Evolutionary conservation across 768 basidiomycete species (phyloP).

Genomic region (Kwoniella shandongensis): DNA sequence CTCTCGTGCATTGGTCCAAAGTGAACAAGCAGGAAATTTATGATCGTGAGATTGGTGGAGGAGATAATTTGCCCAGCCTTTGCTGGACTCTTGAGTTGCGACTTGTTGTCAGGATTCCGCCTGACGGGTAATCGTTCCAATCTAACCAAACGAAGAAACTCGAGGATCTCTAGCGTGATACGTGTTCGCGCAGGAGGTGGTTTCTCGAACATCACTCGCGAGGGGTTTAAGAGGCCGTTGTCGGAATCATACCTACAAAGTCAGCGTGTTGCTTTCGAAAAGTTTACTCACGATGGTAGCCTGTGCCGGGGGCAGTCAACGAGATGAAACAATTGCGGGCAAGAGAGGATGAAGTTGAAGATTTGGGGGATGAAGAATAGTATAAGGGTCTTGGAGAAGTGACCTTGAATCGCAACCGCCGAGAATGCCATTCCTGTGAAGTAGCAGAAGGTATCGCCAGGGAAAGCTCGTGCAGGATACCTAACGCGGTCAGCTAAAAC

Average conservation of each 20-base stretch:
- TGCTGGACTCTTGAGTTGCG: constrained; percentile 49
- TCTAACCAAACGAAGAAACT: constrained; percentile 66
- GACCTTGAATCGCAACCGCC: constrained; percentile 93
- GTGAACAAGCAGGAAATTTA: constrained; percentile 78
- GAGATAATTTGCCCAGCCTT: constrained; percentile 66
- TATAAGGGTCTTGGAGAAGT: constrained; percentile 93
- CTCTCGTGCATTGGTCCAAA: constrained; percentile 85
- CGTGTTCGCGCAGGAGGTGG: constrained; percentile 63
- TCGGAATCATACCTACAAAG: constrained; percentile 67
- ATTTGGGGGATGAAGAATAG: constrained; percentile 97
- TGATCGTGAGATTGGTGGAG: constrained; percentile 84
- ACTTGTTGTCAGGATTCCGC: not conserved
- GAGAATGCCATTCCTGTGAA: constrained; percentile 98
- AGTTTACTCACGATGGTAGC: constrained; percentile 69
- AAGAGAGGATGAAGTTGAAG: constrained; percentile 93
- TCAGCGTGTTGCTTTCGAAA: not conserved
- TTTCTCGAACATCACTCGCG: constrained; percentile 63
- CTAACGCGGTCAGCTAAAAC: constrained; percentile 55
- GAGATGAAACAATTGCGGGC: constrained; percentile 89
- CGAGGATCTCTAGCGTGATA: constrained; percentile 63
- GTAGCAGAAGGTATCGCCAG: constrained; percentile 97
- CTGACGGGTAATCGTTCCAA: constrained; percentile 53
- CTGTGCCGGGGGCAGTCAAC: constrained; percentile 94
- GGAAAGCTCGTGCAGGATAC: constrained; percentile 93
- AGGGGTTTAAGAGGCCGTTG: constrained; percentile 76